Evolutionary conservation across 371 early-diverging fungal genomes (phyloP).

Genomic region (Mortierella sp.): DNA sequence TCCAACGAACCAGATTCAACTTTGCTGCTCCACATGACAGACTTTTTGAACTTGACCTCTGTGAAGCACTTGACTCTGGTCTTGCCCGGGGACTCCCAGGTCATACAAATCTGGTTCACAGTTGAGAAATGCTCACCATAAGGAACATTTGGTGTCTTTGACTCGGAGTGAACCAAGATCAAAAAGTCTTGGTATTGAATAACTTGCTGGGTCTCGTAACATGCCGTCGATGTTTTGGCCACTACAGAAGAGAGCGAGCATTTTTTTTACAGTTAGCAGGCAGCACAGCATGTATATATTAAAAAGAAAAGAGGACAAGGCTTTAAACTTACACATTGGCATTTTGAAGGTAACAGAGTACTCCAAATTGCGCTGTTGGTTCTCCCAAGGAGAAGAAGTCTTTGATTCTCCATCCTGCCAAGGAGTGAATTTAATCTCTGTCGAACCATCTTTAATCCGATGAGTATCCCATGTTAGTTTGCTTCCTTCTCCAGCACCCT

Average conservation of each 20-base stretch:
- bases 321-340: conserved; percentile 42
- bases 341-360: conserved; percentile 49
- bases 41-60: conserved; percentile 50
- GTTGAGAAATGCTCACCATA: conserved; percentile 54
- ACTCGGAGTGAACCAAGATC: conserved; percentile 36
- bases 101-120: conserved; percentile 49
- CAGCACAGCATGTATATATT: not conserved
- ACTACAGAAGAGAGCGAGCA: conserved; percentile 16
- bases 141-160: conserved; percentile 41
- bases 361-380: conserved; percentile 29
- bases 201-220: conserved; percentile 39
- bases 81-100: conserved; percentile 28
- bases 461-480: conserved; percentile 33
- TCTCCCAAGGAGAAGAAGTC: conserved; percentile 15
- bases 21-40: conserved; percentile 40
- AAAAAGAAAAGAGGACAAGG: not conserved
- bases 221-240: conserved; percentile 44
- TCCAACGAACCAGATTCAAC: conserved; percentile 42
- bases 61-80: conserved; percentile 41
- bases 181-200: conserved; percentile 17
- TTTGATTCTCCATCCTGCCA: conserved; percentile 15
- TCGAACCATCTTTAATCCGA: conserved; percentile 40
- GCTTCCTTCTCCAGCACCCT: conserved; percentile 34
- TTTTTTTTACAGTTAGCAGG: not conserved
- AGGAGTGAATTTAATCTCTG: conserved; percentile 34